Conservation (phyloP, 1,139 yeast species). For the Kodamaea ohmeri region DNA sequence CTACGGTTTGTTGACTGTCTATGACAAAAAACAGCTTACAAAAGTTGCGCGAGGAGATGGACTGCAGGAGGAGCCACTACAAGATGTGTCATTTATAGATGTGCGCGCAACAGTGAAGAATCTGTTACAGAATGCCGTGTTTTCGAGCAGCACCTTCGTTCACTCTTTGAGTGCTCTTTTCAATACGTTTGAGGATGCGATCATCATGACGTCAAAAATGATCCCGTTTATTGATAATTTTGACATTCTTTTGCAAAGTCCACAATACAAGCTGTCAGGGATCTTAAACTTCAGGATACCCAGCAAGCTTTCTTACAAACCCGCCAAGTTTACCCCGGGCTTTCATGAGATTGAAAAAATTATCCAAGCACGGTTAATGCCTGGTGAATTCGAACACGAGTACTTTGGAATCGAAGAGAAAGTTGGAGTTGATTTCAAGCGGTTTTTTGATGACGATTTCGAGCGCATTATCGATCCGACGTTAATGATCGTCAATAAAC, state of each 20-base stretch:
- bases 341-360: slow-evolving; percentile 32
- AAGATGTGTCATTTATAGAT: slow-evolving; percentile 31
- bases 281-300: slow-evolving; percentile 28
- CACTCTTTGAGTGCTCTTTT: slow-evolving; percentile 26
- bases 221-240: slow-evolving; percentile 21
- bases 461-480: slow-evolving; percentile 29
- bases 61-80: slow-evolving; percentile 11
- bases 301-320: slow-evolving; percentile 22
- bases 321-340: slow-evolving; percentile 26
- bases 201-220: slow-evolving; percentile 25
- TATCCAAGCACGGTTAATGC: slow-evolving; percentile 24
- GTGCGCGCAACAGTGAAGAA: slow-evolving; percentile 16
- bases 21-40: slow-evolving; percentile 21
- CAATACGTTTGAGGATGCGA: slow-evolving; percentile 33
- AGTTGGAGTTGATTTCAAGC: slow-evolving; percentile 10
- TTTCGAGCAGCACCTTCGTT: slow-evolving; percentile 14
- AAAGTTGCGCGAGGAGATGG: slow-evolving; percentile 18
- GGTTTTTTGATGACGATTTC: slow-evolving; percentile 26
- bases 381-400: slow-evolving; percentile 20
- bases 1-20: slow-evolving; percentile 15
- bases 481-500: slow-evolving; percentile 31
- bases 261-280: slow-evolving; percentile 24
- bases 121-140: slow-evolving; percentile 14
- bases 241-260: slow-evolving; percentile 18
- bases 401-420: slow-evolving; percentile 19